phyloP scores from a whole-genome alignment of 208 protist species.

The Leishmania guyanensis region DNA sequence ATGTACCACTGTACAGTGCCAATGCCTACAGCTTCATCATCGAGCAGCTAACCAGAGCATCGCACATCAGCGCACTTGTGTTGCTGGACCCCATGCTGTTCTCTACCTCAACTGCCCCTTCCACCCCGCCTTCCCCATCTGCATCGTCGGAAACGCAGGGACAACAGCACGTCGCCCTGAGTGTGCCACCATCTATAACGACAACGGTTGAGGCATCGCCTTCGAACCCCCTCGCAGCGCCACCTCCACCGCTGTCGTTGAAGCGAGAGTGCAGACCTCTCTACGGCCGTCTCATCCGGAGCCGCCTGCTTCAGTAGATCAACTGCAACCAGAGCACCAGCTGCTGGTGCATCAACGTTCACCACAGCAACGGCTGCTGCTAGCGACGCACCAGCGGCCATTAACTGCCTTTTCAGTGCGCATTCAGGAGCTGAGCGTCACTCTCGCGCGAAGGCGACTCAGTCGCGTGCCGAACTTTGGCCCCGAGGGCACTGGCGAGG shows the following conservation, averaged over 20 bases:
- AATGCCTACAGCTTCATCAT: slow-evolving; percentile 12
- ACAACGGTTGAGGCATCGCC: not conserved
- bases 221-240: not conserved
- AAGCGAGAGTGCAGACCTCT: too few species aligned
- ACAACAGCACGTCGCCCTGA: not conserved
- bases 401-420: not conserved
- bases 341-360: not conserved
- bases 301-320: too few species aligned
- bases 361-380: not conserved
- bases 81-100: not conserved
- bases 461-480: slow-evolving; percentile 12
- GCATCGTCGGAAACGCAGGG: not conserved
- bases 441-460: slow-evolving; percentile 22
- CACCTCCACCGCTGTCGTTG: not conserved
- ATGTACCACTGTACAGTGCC: slow-evolving; percentile 21
- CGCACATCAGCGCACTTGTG: not conserved
- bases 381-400: not conserved
- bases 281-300: too few species aligned
- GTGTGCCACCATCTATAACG: not conserved
- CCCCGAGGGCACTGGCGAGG: slow-evolving; percentile 9
- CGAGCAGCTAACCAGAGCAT: slow-evolving; percentile 8
- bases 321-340: not conserved
- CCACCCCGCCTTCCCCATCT: not conserved
- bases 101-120: not conserved
- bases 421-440: slow-evolving; percentile 30